phyloP scores from a whole-genome alignment of 2,329 filamentous ascomycete genomes.

The Leptographium wingfieldii region DNA sequence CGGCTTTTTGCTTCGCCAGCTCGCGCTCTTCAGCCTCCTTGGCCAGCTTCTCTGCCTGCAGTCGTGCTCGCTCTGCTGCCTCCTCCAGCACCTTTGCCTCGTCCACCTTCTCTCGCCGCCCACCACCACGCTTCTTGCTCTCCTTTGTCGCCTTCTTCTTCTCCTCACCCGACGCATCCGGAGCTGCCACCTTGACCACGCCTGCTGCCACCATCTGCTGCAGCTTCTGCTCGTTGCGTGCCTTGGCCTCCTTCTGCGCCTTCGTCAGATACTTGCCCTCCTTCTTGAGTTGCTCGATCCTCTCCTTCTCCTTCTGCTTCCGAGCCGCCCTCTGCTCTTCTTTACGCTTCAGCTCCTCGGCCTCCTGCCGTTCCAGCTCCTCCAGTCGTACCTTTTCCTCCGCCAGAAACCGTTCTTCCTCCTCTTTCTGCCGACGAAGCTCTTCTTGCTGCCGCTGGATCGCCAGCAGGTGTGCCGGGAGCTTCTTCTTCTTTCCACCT shows the following conservation, averaged over 20 bases:
- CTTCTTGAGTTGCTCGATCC: slow-evolving; percentile 75
- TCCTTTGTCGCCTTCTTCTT: slow-evolving; percentile 72
- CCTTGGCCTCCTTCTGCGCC: slow-evolving; percentile 72
- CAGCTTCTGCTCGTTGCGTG: slow-evolving; percentile 63
- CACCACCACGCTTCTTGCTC: slow-evolving; percentile 56
- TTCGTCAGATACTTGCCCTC: slow-evolving; percentile 80
- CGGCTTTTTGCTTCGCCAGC: slow-evolving; percentile 38
- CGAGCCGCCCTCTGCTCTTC: slow-evolving; percentile 65
- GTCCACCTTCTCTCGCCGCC: slow-evolving; percentile 50
- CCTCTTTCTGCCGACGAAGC: slow-evolving; percentile 52
- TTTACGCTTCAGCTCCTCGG: slow-evolving; percentile 55
- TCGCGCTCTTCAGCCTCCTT: slow-evolving; percentile 52
- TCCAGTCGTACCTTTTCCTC: slow-evolving; percentile 54
- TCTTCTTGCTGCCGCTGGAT: slow-evolving; percentile 79
- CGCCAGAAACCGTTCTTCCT: slow-evolving; percentile 40
- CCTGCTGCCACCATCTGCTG: slow-evolving; percentile 76
- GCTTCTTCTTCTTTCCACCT: slow-evolving; percentile 74
- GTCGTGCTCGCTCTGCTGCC: slow-evolving; percentile 57
- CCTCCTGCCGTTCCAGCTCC: slow-evolving; percentile 50
- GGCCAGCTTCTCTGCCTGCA: slow-evolving; percentile 54
- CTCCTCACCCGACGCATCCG: slow-evolving; percentile 39
- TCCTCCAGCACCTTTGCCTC: slow-evolving; percentile 70
- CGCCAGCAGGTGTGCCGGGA: slow-evolving; percentile 59
- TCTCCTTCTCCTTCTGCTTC: slow-evolving; percentile 80
- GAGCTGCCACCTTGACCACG: slow-evolving; percentile 52